A percentile compares a stretch with the other conserved stretches of the same genome.
Conservation (phyloP, 495 filamentous ascomycete genomes). For the Hypomontagnella submonticulosa region DNA sequence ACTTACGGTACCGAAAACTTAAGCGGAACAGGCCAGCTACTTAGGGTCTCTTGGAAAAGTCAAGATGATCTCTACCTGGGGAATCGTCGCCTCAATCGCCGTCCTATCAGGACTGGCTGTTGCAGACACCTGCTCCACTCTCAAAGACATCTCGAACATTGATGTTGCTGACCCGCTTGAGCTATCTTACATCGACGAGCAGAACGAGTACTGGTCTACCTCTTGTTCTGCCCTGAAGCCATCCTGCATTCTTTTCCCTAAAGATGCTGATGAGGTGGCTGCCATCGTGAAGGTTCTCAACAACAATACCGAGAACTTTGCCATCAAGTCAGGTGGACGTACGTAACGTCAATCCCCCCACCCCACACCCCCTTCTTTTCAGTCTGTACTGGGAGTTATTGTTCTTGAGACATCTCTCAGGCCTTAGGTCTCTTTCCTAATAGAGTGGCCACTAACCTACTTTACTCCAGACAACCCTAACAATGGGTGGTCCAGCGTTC, state of each 20-base stretch:
- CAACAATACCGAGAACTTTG: slow-evolving; percentile 56
- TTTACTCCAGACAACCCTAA: slow-evolving; percentile 52
- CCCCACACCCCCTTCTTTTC: too few species aligned
- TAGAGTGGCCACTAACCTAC: too few species aligned
- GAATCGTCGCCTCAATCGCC: slow-evolving; percentile 23
- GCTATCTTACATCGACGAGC: slow-evolving; percentile 50
- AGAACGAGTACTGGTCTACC: slow-evolving; percentile 61
- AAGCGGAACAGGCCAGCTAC: background rate
- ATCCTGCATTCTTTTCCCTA: slow-evolving; percentile 60
- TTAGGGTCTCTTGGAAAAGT: background rate
- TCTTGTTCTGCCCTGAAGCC: slow-evolving; percentile 56
- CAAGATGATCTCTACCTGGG: slow-evolving; percentile 32
- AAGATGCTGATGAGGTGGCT: slow-evolving; percentile 50
- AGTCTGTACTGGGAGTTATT: too few species aligned
- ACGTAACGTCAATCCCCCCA: too few species aligned
- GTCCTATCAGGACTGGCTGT: slow-evolving; percentile 34
- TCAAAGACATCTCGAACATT: slow-evolving; percentile 47
- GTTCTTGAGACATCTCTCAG: too few species aligned
- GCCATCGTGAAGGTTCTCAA: slow-evolving; percentile 47
- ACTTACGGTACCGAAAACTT: background rate
- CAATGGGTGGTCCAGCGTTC: slow-evolving; percentile 63
- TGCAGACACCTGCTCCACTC: slow-evolving; percentile 51
- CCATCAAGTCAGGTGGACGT: slow-evolving; percentile 63
- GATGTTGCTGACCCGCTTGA: slow-evolving; percentile 46
- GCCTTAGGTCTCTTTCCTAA: too few species aligned